These are phyloP conservation scores for Areca catechu DNA, from an alignment of 176 grass and related monocot genomes.

Conservation along the genomic window DNA sequence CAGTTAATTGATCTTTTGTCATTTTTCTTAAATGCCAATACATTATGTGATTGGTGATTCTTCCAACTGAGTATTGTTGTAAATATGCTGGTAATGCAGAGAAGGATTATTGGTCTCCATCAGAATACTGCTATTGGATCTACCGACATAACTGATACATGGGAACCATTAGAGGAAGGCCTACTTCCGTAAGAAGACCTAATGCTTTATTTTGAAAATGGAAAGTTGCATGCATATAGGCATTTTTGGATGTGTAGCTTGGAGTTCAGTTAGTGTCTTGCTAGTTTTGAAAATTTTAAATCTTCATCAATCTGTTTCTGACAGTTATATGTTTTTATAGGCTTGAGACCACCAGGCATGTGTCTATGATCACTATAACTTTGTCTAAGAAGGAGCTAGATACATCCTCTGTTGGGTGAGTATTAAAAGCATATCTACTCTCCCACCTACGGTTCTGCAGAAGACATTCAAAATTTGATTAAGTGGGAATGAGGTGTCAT, in stretches of 20 bases:
- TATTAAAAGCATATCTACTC: neutral
- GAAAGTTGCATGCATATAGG: neutral
- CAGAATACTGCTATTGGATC: conserved; percentile 72
- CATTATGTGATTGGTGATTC: too few relatives aligned
- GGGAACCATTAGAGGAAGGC: conserved; percentile 99
- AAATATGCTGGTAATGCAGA: conserved; percentile 31
- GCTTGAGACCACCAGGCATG: conserved; percentile 94
- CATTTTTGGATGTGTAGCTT: neutral
- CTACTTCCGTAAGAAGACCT: conserved; percentile 74
- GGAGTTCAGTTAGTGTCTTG: neutral
- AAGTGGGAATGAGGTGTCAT: neutral
- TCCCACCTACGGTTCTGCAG: too few relatives aligned
- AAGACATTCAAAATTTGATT: neutral
- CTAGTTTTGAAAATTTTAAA: conserved; percentile 3
- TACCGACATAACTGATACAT: conserved; percentile 96
- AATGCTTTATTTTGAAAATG: conserved; percentile 4
- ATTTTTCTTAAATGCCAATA: too few relatives aligned
- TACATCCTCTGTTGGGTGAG: conserved; percentile 62
- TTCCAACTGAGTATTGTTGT: neutral
- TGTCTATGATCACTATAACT: conserved; percentile 79
- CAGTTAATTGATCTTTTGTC: too few relatives aligned
- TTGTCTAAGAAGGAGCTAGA: conserved; percentile 90
- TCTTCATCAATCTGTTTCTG: neutral
- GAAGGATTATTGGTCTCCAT: conserved; percentile 94
- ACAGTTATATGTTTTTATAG: conserved; percentile 27